Conservation (phyloP, 768 basidiomycete genomes). For the Amanita phalloides region DNA sequence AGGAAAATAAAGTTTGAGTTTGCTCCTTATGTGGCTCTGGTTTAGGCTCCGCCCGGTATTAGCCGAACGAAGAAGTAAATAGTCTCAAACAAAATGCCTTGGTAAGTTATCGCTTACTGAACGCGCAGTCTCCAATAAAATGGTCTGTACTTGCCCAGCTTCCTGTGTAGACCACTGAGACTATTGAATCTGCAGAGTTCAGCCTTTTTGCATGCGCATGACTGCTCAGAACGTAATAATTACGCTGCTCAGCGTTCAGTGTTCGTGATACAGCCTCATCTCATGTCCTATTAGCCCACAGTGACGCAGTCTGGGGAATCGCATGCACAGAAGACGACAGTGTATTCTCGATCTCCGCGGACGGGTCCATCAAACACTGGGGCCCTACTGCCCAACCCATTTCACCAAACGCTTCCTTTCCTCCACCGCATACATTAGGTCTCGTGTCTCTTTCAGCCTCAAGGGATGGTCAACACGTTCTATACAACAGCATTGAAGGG, state of each 20-base stretch:
- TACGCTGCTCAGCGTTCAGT: constrained; percentile 17
- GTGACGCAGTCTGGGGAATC: constrained; percentile 71
- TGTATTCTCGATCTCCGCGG: constrained; percentile 64
- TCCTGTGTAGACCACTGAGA: neutral
- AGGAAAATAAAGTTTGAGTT: constrained; percentile 40
- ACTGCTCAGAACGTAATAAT: constrained; percentile 65
- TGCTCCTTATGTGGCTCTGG: constrained; percentile 15
- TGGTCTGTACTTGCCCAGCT: constrained; percentile 17
- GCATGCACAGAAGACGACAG: constrained; percentile 60
- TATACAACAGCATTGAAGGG: constrained; percentile 83
- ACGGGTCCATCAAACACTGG: constrained; percentile 71
- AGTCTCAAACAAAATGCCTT: too few species aligned
- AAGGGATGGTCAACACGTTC: constrained; percentile 48
- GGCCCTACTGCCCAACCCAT: constrained; percentile 16
- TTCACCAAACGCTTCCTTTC: constrained; percentile 29
- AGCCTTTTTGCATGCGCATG: constrained; percentile 61
- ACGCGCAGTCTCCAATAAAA: constrained; percentile 7
- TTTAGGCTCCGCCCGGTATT: constrained; percentile 47
- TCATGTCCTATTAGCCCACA: constrained; percentile 46
- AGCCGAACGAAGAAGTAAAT: constrained; percentile 17
- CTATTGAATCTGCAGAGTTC: constrained; percentile 38
- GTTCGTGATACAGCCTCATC: constrained; percentile 17
- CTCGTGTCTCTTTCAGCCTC: constrained; percentile 73
- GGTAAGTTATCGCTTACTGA: too few species aligned
- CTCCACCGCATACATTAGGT: constrained; percentile 73